Evolutionary conservation across 495 filamentous ascomycete species (phyloP), one percentile per base, ranked within the genome.

Genomic region (Cudoniella acicularis): DNA sequence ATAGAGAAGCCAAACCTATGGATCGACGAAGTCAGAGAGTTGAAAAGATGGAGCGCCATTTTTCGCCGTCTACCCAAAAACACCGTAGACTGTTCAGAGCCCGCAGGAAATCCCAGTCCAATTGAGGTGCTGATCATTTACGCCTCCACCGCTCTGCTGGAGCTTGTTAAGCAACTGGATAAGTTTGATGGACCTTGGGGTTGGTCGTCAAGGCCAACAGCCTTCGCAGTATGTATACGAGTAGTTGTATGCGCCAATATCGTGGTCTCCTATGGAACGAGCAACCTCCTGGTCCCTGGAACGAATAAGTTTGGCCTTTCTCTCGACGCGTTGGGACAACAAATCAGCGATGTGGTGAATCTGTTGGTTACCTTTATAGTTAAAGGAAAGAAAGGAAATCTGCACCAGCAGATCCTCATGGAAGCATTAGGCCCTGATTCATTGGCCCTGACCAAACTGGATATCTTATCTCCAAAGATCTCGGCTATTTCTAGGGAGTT

Each of bases 1-100:
- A 78, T 88, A 63, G 94, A 98, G 72, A 91, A 94, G 64, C 90
- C 93, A 62, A 98, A 98, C 59, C 75, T 96, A 0, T 97, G 87
- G 67, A 76, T 94, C 50, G 92, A 96, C 64, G 83, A 88, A 49
- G 81, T 90, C 2, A 71, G 80, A 8, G 92, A 96, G 71, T 75
- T 83, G 0, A 75, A 77, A 20, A 53, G 80, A 11, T 96, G 92
- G 92, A 46, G 23, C 11, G 20, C 40, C 10, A 22, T 52, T 10
- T 57, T 62, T 22, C 20, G 45, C 17, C 11, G 3, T 13, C 30
- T 36, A 6, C 30, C 30, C 6, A 36, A 13, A 36, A 13, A 36
- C 13, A 36, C 13, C 6, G 30, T 13, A 36, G 30, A 13, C 13
- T 36, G 4, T 4, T 36, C 30, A 36, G 30, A 36, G 4, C 30